These are phyloP conservation scores for Taiozyma onychis DNA, from an alignment of 1,139 yeast species.

Conservation along the genomic window DNA sequence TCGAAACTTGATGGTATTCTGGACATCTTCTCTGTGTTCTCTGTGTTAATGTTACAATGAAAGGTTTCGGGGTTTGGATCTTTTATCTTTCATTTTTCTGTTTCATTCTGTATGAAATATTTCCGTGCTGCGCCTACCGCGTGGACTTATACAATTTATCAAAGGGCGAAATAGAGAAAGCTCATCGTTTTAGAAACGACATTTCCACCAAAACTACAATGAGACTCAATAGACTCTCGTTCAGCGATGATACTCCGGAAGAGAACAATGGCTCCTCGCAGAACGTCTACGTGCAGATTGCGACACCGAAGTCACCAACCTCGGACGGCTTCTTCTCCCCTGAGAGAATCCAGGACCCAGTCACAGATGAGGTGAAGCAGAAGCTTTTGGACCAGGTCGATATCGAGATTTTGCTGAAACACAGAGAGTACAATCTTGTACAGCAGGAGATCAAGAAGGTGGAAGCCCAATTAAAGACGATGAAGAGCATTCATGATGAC, in stretches of 20 bases:
- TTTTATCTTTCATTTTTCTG: no score
- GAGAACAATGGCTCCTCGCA: constrained; percentile 8
- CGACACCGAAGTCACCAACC: constrained; percentile 37
- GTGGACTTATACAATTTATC: no score
- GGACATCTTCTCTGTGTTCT: constrained; percentile 21
- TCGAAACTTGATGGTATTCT: constrained; percentile 33
- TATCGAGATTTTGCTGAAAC: constrained; percentile 64
- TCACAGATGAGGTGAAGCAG: constrained; percentile 21
- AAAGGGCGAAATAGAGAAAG: no score
- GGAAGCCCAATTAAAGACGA: constrained; percentile 51
- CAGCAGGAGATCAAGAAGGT: constrained; percentile 62
- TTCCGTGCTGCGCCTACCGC: no score
- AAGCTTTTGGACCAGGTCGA: constrained; percentile 43
- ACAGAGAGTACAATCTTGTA: constrained; percentile 53
- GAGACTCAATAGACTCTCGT: background rate
- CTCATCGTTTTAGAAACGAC: no score
- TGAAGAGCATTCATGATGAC: constrained; percentile 50
- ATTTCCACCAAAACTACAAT: background rate
- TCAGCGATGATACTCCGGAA: background rate
- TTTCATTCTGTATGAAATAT: no score
- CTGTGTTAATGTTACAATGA: background rate
- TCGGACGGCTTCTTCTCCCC: constrained; percentile 24
- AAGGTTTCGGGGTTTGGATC: background rate
- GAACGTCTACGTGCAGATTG: constrained; percentile 27
- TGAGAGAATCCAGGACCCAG: constrained; percentile 10